A percentile compares a stretch with the other conserved stretches of the same genome.
phyloP scores from a whole-genome alignment of 2,329 filamentous ascomycete species.

The Epichloe uncinata region DNA sequence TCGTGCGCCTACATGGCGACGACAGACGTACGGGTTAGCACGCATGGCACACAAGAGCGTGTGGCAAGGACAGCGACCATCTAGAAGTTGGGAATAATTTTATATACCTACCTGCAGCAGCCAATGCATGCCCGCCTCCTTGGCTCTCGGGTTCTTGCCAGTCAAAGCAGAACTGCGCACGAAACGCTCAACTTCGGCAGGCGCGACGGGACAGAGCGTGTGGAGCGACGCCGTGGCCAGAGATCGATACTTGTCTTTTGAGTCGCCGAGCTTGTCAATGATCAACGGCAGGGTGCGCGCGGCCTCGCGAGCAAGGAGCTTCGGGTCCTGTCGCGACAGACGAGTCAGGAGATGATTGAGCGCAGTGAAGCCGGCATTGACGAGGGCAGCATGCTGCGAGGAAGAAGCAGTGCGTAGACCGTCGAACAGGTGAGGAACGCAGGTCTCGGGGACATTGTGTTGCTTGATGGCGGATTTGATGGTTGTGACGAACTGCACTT shows the following conservation, averaged over 20 bases:
- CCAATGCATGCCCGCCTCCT: slow-evolving; percentile 78
- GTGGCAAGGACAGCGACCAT: not conserved
- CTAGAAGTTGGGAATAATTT: not conserved
- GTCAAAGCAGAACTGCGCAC: slow-evolving; percentile 67
- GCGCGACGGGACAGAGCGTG: slow-evolving; percentile 60
- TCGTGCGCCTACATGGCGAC: slow-evolving; percentile 55
- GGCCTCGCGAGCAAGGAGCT: slow-evolving; percentile 56
- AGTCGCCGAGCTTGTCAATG: slow-evolving; percentile 75
- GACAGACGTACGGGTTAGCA: slow-evolving; percentile 9
- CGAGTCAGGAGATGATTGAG: slow-evolving; percentile 80
- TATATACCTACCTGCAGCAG: slow-evolving; percentile 51
- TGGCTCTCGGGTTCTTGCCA: slow-evolving; percentile 71
- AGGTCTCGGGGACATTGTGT: slow-evolving; percentile 68
- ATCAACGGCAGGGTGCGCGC: slow-evolving; percentile 60
- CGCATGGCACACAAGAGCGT: not conserved
- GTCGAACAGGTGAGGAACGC: slow-evolving; percentile 65
- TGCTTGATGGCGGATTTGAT: slow-evolving; percentile 88
- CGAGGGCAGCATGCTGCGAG: slow-evolving; percentile 64
- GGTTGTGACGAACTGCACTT: slow-evolving; percentile 56
- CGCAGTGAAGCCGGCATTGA: slow-evolving; percentile 74
- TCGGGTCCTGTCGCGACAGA: slow-evolving; percentile 71
- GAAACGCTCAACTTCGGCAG: slow-evolving; percentile 63
- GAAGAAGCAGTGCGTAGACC: slow-evolving; percentile 62
- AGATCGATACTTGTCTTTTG: slow-evolving; percentile 69
- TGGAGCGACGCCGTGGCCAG: slow-evolving; percentile 63